Percentiles rank a stretch among this genome's conserved stretches.
phyloP scores from a whole-genome alignment of 2,329 filamentous ascomycete species.

The Neodidymelliopsis sp. region DNA sequence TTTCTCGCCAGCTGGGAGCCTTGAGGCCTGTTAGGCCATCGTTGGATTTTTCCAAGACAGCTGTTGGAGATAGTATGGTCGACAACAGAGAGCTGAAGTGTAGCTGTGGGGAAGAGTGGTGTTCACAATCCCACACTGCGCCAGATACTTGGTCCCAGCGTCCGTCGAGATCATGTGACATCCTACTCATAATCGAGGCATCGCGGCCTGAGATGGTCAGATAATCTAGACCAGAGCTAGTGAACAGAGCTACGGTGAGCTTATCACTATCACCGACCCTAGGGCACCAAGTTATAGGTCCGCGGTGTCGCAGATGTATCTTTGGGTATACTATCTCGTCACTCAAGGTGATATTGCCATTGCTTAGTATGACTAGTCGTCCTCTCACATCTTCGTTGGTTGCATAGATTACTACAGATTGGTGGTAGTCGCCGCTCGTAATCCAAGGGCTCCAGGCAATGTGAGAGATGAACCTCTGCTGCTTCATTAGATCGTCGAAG shows the following conservation, averaged over 20 bases:
- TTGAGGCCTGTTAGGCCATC: slow-evolving; percentile 14
- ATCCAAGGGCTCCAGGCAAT: slow-evolving; percentile 53
- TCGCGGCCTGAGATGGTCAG: slow-evolving; percentile 34
- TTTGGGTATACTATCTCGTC: slow-evolving; percentile 35
- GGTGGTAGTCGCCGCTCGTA: slow-evolving; percentile 17
- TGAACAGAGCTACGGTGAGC: slow-evolving; percentile 44
- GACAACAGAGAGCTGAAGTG: slow-evolving; percentile 51
- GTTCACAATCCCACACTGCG: slow-evolving; percentile 40
- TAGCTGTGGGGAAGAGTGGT: slow-evolving; percentile 26
- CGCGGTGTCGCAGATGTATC: slow-evolving; percentile 32
- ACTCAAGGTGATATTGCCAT: slow-evolving; percentile 25
- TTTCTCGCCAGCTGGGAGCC: slow-evolving; percentile 50
- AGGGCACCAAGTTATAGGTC: slow-evolving; percentile 42
- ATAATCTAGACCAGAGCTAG: slow-evolving; percentile 33
- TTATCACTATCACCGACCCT: slow-evolving; percentile 18
- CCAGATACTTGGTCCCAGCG: slow-evolving; percentile 54
- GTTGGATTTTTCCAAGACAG: slow-evolving; percentile 37
- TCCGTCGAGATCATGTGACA: slow-evolving; percentile 47
- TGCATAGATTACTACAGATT: slow-evolving; percentile 47
- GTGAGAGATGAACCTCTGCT: slow-evolving; percentile 45
- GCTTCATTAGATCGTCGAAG: slow-evolving; percentile 42
- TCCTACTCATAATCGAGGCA: slow-evolving; percentile 28
- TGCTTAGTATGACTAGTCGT: slow-evolving; percentile 27
- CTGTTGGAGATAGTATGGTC: slow-evolving; percentile 42
- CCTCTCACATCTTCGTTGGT: slow-evolving; percentile 44